phyloP scores from a whole-genome alignment of 2,329 filamentous ascomycete species.

The Fusarium succisae region DNA sequence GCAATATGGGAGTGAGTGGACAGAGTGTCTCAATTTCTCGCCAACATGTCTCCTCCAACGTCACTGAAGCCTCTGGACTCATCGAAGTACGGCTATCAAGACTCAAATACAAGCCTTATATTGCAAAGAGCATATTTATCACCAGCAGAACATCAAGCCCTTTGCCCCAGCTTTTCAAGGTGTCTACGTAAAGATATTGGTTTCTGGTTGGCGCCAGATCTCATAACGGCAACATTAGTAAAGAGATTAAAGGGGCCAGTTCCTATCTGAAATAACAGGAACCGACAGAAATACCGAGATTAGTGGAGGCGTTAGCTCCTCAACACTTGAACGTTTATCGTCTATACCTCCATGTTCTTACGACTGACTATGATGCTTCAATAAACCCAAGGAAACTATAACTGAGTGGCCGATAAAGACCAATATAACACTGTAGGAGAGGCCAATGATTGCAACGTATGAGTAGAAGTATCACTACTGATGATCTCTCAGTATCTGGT shows the following conservation, averaged over 20 bases:
- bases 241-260: neutral
- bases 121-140: accelerated
- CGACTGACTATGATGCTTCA: neutral
- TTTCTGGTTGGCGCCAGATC: neutral
- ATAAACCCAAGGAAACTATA: neutral
- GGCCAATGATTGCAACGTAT: too few species aligned
- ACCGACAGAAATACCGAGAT: neutral
- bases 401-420: neutral
- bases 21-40: neutral
- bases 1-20: too few species aligned
- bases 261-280: neutral
- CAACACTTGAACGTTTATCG: neutral
- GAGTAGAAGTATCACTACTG: neutral
- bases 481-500: neutral
- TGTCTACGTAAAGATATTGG: too few species aligned
- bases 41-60: neutral
- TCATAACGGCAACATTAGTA: neutral
- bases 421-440: neutral
- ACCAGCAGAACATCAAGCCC: neutral
- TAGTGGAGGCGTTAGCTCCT: neutral
- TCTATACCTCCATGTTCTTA: neutral
- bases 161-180: neutral
- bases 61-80: neutral
- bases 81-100: neutral
- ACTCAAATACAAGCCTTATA: neutral